Base-by-base conservation (phyloP, 2,329 filamentous ascomycete genomes). In the Aspergillus alliaceus region DNA sequence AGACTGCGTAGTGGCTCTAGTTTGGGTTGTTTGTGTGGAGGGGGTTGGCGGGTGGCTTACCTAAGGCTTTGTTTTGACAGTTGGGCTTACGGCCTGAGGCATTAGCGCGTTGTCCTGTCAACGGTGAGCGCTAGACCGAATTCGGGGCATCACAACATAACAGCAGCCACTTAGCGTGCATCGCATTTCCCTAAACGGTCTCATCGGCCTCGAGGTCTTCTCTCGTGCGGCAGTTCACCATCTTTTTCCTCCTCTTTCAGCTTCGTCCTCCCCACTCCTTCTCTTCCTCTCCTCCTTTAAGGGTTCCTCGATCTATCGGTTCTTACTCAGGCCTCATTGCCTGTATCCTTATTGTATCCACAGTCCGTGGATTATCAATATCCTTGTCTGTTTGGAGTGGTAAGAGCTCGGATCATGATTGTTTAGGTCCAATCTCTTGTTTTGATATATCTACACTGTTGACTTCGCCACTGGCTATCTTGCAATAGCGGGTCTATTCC, bases 41-140 rank as follows among this genome's bases (percentile, higher is more conserved):
- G 56, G 40, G 40, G 20, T 8, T 15, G 4, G 12, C n/a, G 14
- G 22, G 40, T 12, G 4, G 11, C 34, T 62, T 48, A 60, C 60
- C 53, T 58, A 61, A 61, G 51, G 39, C 2, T 20, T 44, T 57
- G 56, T 62, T 58, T 46, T 34, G n/a, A 56, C 62, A 32, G 18
- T 55, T 55, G 42, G n/a, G n/a, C n/a, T n/a, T n/a, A 24, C 9
- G 14, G 1, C 57, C 64, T 72, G 60, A 72, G 68, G 70, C 69
- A 51, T 29, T 1, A 24, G 1, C n/a, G 8, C 25, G 75, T 77
- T 77, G 74, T 70, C 75, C 63, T 64, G 74, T 67, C 75, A 76
- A 77, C 75, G 15, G 1, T 2, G 1, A 1, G 37, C 66, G 56
- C 73, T 76, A 75, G 64, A 53, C 73, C 67, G 37, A 48, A 68